Evolutionary conservation across 257 asterid species (phyloP).

Genomic region (Plantago ovata): DNA sequence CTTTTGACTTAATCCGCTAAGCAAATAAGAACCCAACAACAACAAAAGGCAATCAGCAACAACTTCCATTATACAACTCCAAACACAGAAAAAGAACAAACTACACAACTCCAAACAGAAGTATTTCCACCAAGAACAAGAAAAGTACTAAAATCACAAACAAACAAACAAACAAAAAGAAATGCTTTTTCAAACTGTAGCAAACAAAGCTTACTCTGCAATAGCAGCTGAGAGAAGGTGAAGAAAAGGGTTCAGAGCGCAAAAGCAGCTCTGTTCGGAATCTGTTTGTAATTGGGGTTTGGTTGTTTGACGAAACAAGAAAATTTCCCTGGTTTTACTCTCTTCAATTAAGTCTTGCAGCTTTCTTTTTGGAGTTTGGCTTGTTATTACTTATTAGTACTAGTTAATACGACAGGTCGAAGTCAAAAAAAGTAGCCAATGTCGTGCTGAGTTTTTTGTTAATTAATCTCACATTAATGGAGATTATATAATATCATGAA

Average conservation of each 20-base stretch:
- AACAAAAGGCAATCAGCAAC: constrained; percentile 13
- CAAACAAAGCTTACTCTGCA: constrained; percentile 8
- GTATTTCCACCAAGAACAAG: background rate
- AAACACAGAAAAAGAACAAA: background rate
- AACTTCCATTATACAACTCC: constrained; percentile 6
- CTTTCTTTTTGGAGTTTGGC: constrained; percentile 8
- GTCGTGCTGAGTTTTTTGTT: no score
- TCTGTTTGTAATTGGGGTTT: constrained; percentile 5
- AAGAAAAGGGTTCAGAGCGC: constrained; percentile 12
- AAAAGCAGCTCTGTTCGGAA: constrained; percentile 14
- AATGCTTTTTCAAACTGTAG: no score
- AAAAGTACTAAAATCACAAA: background rate
- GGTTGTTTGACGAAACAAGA: background rate
- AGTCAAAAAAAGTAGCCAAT: constrained; percentile 9
- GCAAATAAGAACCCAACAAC: constrained; percentile 23
- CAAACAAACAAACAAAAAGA: no score
- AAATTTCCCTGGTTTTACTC: background rate
- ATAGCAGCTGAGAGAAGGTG: background rate
- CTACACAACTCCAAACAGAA: background rate
- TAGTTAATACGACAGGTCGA: constrained; percentile 7
- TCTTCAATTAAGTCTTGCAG: background rate
- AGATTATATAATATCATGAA: no score
- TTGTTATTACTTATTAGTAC: no score
- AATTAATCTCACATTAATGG: no score
- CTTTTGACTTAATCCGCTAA: constrained; percentile 35